Evolutionary conservation across 768 basidiomycete genomes (phyloP).

Genomic region (Pholiota molesta): DNA sequence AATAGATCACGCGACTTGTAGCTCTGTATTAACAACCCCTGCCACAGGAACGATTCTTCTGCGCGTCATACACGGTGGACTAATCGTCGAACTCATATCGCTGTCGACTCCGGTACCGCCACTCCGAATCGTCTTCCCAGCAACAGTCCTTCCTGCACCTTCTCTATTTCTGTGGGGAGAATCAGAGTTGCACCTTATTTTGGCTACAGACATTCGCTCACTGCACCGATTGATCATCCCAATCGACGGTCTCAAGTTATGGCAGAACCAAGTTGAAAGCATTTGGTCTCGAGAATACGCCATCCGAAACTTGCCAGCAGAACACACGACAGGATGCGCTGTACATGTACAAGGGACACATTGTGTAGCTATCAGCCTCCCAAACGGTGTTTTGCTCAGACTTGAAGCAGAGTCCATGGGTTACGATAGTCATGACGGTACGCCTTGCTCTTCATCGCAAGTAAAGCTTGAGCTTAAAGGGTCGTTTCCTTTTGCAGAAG

Average conservation of each 20-base stretch:
- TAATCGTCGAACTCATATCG: constrained; percentile 79
- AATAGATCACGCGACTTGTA: constrained; percentile 73
- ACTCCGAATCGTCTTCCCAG: constrained; percentile 79
- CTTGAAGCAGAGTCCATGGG: constrained; percentile 66
- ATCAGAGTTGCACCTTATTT: constrained; percentile 68
- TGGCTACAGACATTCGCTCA: constrained; percentile 67
- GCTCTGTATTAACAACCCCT: constrained; percentile 58
- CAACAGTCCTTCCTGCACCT: constrained; percentile 64
- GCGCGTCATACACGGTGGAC: constrained; percentile 73
- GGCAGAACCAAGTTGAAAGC: constrained; percentile 54
- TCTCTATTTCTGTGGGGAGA: constrained; percentile 60
- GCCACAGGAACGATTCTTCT: constrained; percentile 68
- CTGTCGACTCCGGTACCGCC: constrained; percentile 65
- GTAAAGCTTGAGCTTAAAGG: constrained; percentile 15
- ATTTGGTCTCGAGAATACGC: constrained; percentile 72
- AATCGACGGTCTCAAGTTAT: constrained; percentile 53
- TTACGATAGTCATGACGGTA: constrained; percentile 61
- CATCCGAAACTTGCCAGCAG: constrained; percentile 51
- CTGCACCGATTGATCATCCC: constrained; percentile 76
- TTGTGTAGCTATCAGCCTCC: constrained; percentile 63
- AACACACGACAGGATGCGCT: constrained; percentile 41
- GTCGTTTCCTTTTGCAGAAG: constrained; percentile 46
- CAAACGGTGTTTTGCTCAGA: constrained; percentile 66
- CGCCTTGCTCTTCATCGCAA: constrained; percentile 26
- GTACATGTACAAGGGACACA: constrained; percentile 72